phyloP scores from a whole-genome alignment of 2,329 filamentous ascomycete genomes.

The Calonectria pauciramosa region DNA sequence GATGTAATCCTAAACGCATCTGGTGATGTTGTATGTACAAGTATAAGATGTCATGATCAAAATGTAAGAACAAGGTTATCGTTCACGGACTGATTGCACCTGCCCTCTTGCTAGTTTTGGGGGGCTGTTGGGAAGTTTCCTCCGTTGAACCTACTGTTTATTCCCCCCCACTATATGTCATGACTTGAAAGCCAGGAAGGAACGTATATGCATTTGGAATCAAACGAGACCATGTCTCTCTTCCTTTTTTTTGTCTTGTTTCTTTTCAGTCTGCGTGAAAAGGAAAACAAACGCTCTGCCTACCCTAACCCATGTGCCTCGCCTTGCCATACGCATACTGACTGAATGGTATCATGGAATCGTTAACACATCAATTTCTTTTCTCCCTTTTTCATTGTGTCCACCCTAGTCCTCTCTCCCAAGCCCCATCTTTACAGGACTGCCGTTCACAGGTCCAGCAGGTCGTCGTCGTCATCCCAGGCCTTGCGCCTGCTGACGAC shows the following conservation, averaged over 20 bases:
- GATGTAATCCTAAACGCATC: neutral
- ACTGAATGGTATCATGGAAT: constrained; percentile 20
- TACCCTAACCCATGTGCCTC: constrained; percentile 11
- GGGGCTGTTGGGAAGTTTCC: too few relatives aligned
- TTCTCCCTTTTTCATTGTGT: neutral
- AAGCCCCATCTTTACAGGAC: too few relatives aligned
- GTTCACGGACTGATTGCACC: too few relatives aligned
- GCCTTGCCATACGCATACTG: neutral
- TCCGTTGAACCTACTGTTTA: too few relatives aligned
- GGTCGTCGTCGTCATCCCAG: constrained; percentile 86
- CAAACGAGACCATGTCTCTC: neutral
- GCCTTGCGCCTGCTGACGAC: constrained; percentile 87
- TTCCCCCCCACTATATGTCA: neutral
- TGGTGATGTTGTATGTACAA: constrained; percentile 21
- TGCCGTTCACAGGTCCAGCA: constrained; percentile 70
- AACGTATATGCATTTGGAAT: neutral
- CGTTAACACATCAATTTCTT: neutral
- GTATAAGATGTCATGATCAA: constrained; percentile 16
- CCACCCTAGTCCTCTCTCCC: neutral
- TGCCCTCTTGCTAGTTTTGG: too few relatives aligned
- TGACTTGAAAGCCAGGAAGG: neutral
- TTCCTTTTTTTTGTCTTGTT: neutral
- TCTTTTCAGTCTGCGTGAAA: constrained; percentile 20
- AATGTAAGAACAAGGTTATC: too few relatives aligned
- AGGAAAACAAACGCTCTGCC: constrained; percentile 17